These are phyloP conservation scores for cucumber (Cucumis sativus) DNA, from an alignment of 306 rosid genomes.

Conservation along the genomic window Cucumber_9930_V3 NC_026657.2:8531001-8531500, in stretches of 20 bases:
- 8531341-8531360: neutral
- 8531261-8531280: too few relatives aligned
- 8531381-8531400: neutral
- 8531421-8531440: conserved; percentile 33
- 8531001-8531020: neutral
- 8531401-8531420: neutral
- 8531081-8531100: neutral
- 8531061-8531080: neutral
- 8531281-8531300: too few relatives aligned
- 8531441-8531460: conserved; percentile 81
- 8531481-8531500: conserved; percentile 77
- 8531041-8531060: neutral
- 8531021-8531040: neutral
- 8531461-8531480: conserved; percentile 80
- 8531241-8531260: too few relatives aligned
- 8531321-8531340: neutral
- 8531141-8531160: too few relatives aligned
- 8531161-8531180: too few relatives aligned
- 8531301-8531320: too few relatives aligned
- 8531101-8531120: too few relatives aligned
- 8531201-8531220: too few relatives aligned
- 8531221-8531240: too few relatives aligned
- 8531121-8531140: too few relatives aligned
- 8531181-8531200: too few relatives aligned
- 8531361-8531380: neutral